Percentiles rank a stretch among this genome's conserved stretches.
phyloP scores from a whole-genome alignment of 495 filamentous ascomycete genomes.

The Stereocaulon alpinum region DNA sequence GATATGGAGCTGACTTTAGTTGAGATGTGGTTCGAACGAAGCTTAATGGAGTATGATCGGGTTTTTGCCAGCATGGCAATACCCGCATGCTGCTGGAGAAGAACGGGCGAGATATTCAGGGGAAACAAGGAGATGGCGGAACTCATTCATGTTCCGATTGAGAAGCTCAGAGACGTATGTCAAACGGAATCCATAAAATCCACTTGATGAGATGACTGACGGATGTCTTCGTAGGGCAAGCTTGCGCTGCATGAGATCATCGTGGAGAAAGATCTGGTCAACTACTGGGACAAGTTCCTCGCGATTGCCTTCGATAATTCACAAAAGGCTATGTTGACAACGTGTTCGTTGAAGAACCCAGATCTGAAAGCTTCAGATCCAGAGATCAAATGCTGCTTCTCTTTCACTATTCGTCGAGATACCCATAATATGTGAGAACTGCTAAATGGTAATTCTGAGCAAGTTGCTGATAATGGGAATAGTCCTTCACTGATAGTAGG shows the following conservation, averaged over 20 bases:
- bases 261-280: constrained; percentile 83
- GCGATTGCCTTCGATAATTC: constrained; percentile 93
- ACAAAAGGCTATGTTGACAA: constrained; percentile 96
- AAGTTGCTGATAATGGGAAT: constrained; percentile 15
- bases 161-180: constrained; percentile 80
- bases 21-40: constrained; percentile 97
- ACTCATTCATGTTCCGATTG: constrained; percentile 85
- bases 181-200: background rate
- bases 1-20: constrained; percentile 88
- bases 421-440: constrained; percentile 82
- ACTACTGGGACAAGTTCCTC: constrained; percentile 98
- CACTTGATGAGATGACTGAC: background rate
- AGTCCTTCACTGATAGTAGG: constrained; percentile 92
- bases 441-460: background rate
- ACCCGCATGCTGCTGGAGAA: constrained; percentile 92
- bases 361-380: constrained; percentile 58
- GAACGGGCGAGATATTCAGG: constrained; percentile 94
- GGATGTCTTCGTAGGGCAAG: constrained; percentile 57
- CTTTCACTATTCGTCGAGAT: constrained; percentile 89
- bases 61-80: constrained; percentile 99
- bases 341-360: constrained; percentile 83
- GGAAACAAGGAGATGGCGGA: constrained; percentile 99
- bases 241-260: constrained; percentile 93
- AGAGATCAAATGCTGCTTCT: constrained; percentile 89
- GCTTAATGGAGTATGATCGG: constrained; percentile 91